Conservation (phyloP, 2,329 filamentous ascomycete genomes). For the Beauveria asiatica region DNA sequence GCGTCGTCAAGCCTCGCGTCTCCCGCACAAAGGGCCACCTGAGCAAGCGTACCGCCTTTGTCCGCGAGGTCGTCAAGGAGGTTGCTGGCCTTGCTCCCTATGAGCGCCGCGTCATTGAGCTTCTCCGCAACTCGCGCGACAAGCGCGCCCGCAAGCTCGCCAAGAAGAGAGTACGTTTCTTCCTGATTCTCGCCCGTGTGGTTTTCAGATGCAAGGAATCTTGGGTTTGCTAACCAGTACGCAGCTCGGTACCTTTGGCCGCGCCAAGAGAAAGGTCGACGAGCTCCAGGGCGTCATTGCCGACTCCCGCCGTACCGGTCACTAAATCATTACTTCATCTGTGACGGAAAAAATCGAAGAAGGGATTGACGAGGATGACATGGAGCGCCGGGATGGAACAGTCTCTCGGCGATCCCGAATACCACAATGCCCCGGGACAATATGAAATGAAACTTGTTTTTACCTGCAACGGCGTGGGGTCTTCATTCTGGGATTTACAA, state of each 20-base stretch:
- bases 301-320: constrained; percentile 67
- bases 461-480: constrained; percentile 9
- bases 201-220: background rate
- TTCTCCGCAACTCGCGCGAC: constrained; percentile 98
- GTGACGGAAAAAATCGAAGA: background rate
- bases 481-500: constrained; percentile 7
- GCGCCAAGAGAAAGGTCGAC: constrained; percentile 99
- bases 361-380: background rate
- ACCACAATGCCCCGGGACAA: background rate
- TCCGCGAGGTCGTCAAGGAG: constrained; percentile 96
- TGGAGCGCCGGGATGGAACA: background rate
- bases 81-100: constrained; percentile 91
- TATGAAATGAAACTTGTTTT: constrained; percentile 8
- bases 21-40: constrained; percentile 89
- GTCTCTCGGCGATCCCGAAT: background rate
- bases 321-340: constrained; percentile 35
- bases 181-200: background rate
- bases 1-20: constrained; percentile 69
- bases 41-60: constrained; percentile 94
- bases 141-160: constrained; percentile 98
- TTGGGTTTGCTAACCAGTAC: constrained; percentile 17
- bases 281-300: constrained; percentile 97
- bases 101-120: constrained; percentile 97
- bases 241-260: constrained; percentile 94
- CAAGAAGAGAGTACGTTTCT: constrained; percentile 83